phyloP scores from a whole-genome alignment of 257 asterid genomes.

The Craterostigma plantagineum region DNA sequence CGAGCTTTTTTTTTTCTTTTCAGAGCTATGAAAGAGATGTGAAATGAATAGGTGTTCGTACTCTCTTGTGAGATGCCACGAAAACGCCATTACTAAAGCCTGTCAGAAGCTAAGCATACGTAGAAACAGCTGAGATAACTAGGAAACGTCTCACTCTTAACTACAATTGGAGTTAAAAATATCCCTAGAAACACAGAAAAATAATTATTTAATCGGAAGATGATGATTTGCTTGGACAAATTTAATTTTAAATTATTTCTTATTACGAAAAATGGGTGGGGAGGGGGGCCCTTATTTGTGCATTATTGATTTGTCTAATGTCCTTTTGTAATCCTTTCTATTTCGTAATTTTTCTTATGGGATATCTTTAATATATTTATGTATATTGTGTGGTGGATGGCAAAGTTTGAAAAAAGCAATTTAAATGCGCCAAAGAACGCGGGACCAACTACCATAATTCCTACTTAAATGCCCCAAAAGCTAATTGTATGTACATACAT shows the following conservation, averaged over 20 bases:
- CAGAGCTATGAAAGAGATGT: constrained; percentile 23
- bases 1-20: constrained; percentile 20
- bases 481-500: constrained; percentile 18
- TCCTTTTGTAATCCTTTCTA: constrained; percentile 13
- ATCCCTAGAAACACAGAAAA: neutral
- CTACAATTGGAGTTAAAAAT: constrained; percentile 1
- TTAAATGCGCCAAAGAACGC: constrained; percentile 30
- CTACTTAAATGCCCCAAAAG: constrained; percentile 46
- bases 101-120: constrained; percentile 44
- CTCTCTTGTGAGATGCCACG: constrained; percentile 10
- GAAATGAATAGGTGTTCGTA: constrained; percentile 8
- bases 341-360: constrained; percentile 8
- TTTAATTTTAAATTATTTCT: neutral
- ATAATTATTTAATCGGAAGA: neutral
- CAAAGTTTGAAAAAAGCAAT: constrained; percentile 52
- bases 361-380: constrained; percentile 1
- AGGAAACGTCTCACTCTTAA: constrained; percentile 85
- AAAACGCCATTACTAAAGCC: constrained; percentile 40
- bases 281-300: constrained; percentile 20
- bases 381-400: constrained; percentile 51
- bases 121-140: constrained; percentile 52
- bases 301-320: constrained; percentile 59
- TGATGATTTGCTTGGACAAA: constrained; percentile 7
- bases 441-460: constrained; percentile 65
- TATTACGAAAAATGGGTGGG: constrained; percentile 5